Evolutionary conservation across 202 grass and related monocot genomes (phyloP).

Genomic region (Saccharum hybrid): DNA sequence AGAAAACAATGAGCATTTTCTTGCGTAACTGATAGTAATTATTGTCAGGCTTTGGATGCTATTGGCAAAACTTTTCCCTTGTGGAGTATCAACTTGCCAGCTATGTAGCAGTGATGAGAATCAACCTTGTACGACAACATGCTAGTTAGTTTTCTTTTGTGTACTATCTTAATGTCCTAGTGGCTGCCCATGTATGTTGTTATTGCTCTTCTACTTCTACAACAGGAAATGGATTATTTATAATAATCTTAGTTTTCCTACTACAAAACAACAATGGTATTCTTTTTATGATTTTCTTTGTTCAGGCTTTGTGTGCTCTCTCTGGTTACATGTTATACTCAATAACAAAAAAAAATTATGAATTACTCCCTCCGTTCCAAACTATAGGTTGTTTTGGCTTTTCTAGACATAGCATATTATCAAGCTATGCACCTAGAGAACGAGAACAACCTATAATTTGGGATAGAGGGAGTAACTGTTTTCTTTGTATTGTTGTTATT

Average conservation of each 20-base stretch:
- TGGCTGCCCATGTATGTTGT: neutral
- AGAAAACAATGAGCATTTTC: neutral
- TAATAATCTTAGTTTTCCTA: neutral
- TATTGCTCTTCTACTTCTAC: neutral
- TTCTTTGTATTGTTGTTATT: conserved; percentile 27
- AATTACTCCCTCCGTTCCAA: neutral
- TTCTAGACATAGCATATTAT: neutral
- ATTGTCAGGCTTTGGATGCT: neutral
- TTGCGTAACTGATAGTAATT: neutral
- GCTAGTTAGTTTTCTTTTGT: neutral
- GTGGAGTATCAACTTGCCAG: neutral
- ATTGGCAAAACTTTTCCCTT: neutral
- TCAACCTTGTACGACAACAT: neutral
- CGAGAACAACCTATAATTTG: neutral
- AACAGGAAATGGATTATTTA: neutral
- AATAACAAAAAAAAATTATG: neutral
- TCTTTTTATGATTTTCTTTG: neutral
- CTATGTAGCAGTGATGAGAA: neutral
- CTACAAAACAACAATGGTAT: neutral
- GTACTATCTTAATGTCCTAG: conserved; percentile 2
- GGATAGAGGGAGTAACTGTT: neutral
- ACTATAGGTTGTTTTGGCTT: neutral
- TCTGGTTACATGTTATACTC: conserved; percentile 6
- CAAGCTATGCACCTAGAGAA: neutral
- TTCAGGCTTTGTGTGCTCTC: conserved; percentile 8